phyloP scores from a whole-genome alignment of 1,139 yeast species.

The Petasospora rhodanensis region DNA sequence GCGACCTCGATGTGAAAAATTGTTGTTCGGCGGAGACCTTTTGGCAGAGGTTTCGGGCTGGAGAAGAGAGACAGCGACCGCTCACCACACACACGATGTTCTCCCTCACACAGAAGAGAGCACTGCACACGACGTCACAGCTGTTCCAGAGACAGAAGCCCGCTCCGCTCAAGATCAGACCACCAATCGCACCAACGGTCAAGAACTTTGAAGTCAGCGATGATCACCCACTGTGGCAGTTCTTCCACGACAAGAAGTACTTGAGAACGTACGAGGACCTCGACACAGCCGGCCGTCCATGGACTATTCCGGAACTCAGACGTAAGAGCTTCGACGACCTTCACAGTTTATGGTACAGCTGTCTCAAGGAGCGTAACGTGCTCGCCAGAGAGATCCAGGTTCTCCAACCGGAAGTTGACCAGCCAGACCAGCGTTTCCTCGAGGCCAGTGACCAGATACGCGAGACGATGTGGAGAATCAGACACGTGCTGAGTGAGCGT shows the following conservation, averaged over 20 bases:
- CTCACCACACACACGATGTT: too few species aligned
- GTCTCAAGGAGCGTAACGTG: constrained; percentile 77
- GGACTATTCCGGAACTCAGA: constrained; percentile 87
- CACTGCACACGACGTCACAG: constrained; percentile 14
- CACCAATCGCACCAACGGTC: constrained; percentile 85
- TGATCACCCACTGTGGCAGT: constrained; percentile 94
- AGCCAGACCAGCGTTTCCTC: constrained; percentile 33
- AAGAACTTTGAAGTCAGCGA: constrained; percentile 69
- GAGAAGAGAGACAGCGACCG: too few species aligned
- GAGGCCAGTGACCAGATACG: constrained; percentile 41
- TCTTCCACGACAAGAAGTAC: constrained; percentile 63
- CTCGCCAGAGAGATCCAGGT: constrained; percentile 70
- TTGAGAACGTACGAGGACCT: constrained; percentile 58
- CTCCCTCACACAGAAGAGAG: constrained; percentile 15
- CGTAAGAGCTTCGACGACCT: constrained; percentile 88
- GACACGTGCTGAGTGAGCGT: constrained; percentile 85
- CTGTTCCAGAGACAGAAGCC: constrained; percentile 17
- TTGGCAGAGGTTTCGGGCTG: too few species aligned
- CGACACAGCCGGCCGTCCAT: constrained; percentile 62
- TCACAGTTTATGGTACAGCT: constrained; percentile 85
- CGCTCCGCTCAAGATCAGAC: constrained; percentile 47
- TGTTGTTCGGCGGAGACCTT: too few species aligned
- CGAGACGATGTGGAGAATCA: constrained; percentile 68
- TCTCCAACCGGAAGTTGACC: constrained; percentile 37
- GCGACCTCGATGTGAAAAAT: neutral